phyloP scores from a whole-genome alignment of 148 eudicot genomes.

The Spergularia bocconei region DNA sequence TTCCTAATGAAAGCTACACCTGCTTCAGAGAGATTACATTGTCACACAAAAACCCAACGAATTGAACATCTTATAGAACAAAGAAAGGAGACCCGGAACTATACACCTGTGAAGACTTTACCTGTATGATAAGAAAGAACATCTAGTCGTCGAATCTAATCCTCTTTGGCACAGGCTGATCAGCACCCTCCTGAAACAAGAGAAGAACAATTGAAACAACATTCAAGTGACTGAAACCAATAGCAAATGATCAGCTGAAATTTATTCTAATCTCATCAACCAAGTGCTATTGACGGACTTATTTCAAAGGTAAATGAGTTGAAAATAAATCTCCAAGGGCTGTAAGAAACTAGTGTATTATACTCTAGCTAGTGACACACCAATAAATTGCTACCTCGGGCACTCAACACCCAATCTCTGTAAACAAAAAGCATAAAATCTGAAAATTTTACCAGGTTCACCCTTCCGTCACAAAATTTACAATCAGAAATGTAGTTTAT shows the following conservation, averaged over 20 bases:
- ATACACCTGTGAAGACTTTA: neutral
- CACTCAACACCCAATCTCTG: too few relatives aligned
- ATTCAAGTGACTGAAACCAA: neutral
- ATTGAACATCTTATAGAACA: neutral
- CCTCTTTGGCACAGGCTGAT: slow-evolving; percentile 36
- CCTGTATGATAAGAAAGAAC: slow-evolving; percentile 2
- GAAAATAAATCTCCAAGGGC: too few relatives aligned
- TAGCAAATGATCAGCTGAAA: neutral
- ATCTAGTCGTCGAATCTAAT: slow-evolving; percentile 30
- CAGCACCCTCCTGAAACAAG: slow-evolving; percentile 36
- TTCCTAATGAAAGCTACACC: neutral
- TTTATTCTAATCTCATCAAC: neutral
- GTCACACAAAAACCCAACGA: neutral
- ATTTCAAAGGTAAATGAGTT: too few relatives aligned
- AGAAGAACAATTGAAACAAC: neutral
- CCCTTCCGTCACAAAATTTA: too few relatives aligned
- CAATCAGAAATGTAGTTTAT: too few relatives aligned
- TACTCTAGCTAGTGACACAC: too few relatives aligned
- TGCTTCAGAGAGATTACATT: neutral
- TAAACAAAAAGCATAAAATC: too few relatives aligned
- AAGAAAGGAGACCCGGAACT: too few relatives aligned
- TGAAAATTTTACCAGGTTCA: too few relatives aligned
- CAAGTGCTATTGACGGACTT: neutral
- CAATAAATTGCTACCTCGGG: too few relatives aligned
- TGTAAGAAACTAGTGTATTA: too few relatives aligned